Conservation (phyloP, 306 rosid species). For the Acacia acuminata region DNA sequence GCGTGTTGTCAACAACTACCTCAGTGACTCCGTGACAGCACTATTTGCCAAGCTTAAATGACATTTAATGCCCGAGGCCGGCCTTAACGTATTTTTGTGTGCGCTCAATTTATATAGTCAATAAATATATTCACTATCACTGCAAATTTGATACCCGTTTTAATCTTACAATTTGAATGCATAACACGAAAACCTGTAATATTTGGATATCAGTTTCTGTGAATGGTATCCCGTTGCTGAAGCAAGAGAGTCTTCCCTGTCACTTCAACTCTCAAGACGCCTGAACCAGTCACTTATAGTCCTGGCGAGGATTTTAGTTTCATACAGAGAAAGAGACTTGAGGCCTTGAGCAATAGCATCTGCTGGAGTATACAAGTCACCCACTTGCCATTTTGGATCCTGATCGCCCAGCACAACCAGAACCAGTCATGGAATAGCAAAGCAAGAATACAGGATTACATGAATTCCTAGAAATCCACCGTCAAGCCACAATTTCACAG, state of each 20-base stretch:
- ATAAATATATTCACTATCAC: neutral
- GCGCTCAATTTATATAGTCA: too few relatives aligned
- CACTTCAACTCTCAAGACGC: constrained; percentile 53
- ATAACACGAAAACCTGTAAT: neutral
- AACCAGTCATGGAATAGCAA: neutral
- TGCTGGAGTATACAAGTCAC: constrained; percentile 80
- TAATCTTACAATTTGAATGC: neutral
- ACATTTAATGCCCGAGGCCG: too few relatives aligned
- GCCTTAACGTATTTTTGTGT: too few relatives aligned
- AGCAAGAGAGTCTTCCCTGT: neutral
- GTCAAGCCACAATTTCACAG: too few relatives aligned
- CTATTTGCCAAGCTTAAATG: too few relatives aligned
- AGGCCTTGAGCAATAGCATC: constrained; percentile 90
- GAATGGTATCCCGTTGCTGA: neutral
- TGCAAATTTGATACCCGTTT: neutral
- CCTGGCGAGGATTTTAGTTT: constrained; percentile 58
- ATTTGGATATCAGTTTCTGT: neutral
- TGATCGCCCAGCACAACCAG: constrained; percentile 31
- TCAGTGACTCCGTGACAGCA: too few relatives aligned
- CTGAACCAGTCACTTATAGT: constrained; percentile 74
- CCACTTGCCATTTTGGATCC: constrained; percentile 95
- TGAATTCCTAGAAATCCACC: neutral
- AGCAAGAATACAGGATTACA: constrained; percentile 4
- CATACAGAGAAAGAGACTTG: constrained; percentile 69
- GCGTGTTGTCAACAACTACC: too few relatives aligned